Percentiles rank a stretch among this genome's conserved stretches.
These are phyloP conservation scores for Trametes cubensis DNA, from an alignment of 768 basidiomycete genomes.

Conservation along the genomic window DNA sequence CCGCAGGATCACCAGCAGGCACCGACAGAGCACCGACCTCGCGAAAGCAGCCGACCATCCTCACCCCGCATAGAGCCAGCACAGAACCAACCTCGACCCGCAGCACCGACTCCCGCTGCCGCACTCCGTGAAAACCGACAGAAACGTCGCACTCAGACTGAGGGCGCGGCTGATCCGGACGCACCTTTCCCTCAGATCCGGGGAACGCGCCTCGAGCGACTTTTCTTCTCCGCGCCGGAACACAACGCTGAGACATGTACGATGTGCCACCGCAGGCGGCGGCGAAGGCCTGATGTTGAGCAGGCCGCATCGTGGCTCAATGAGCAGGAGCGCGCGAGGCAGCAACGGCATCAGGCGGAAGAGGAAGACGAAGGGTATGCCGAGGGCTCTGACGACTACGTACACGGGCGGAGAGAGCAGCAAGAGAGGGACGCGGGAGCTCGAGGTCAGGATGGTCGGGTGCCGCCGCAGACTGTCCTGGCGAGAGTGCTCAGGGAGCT, in stretches of 20 bases:
- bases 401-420: slow-evolving; percentile 25
- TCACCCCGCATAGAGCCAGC: slow-evolving; percentile 3
- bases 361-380: slow-evolving; percentile 53
- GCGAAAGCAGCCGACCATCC: slow-evolving; percentile 6
- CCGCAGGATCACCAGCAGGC: neutral
- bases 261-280: slow-evolving; percentile 58
- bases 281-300: slow-evolving; percentile 19
- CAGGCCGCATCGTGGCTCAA: slow-evolving; percentile 30
- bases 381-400: slow-evolving; percentile 45
- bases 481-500: slow-evolving; percentile 82
- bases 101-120: slow-evolving; percentile 42
- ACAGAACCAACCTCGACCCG: slow-evolving; percentile 31
- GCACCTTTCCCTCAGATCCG: slow-evolving; percentile 84
- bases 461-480: slow-evolving; percentile 89
- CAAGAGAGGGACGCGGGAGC: slow-evolving; percentile 1
- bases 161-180: slow-evolving; percentile 12
- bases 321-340: slow-evolving; percentile 11
- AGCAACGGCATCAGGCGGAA: slow-evolving; percentile 3
- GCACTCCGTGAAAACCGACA: slow-evolving; percentile 23
- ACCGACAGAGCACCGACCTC: neutral
- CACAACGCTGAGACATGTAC: slow-evolving; percentile 73
- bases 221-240: slow-evolving; percentile 81
- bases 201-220: slow-evolving; percentile 71
- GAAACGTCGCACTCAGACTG: slow-evolving; percentile 18
- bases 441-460: slow-evolving; percentile 33